phyloP scores from a whole-genome alignment of 805 yeast species.

The Candida michaelii region DNA sequence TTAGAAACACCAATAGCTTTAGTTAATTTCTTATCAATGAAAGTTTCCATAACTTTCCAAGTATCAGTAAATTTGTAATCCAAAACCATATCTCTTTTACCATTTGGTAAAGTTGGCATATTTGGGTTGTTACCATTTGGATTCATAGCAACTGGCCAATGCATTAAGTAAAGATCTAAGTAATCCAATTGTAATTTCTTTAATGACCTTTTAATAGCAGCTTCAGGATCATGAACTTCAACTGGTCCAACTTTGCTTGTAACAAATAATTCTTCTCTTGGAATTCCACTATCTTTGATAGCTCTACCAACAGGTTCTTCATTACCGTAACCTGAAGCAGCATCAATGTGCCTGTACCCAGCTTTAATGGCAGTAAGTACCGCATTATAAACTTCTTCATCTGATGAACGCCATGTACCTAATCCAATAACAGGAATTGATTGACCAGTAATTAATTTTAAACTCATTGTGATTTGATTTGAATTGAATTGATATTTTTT shows the following conservation, averaged over 20 bases:
- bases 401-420: slow-evolving; percentile 68
- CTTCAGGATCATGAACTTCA: slow-evolving; percentile 49
- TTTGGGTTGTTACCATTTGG: slow-evolving; percentile 33
- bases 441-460: slow-evolving; percentile 52
- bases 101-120: slow-evolving; percentile 37
- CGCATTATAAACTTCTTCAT: slow-evolving; percentile 54
- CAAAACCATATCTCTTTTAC: slow-evolving; percentile 31
- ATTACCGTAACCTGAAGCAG: slow-evolving; percentile 68
- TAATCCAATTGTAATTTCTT: slow-evolving; percentile 67
- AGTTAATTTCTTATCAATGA: slow-evolving; percentile 52
- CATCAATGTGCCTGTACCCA: slow-evolving; percentile 77
- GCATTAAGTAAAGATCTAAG: slow-evolving; percentile 75
- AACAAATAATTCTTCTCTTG: slow-evolving; percentile 63
- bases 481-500: background rate
- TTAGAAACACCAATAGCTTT: slow-evolving; percentile 79
- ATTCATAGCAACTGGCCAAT: slow-evolving; percentile 67
- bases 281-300: slow-evolving; percentile 55
- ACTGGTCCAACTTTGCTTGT: slow-evolving; percentile 70
- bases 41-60: slow-evolving; percentile 55
- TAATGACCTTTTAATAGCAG: slow-evolving; percentile 60
- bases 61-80: slow-evolving; percentile 52
- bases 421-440: slow-evolving; percentile 66
- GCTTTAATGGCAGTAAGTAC: slow-evolving; percentile 56
- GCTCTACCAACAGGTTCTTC: slow-evolving; percentile 64
- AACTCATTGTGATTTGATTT: background rate